A percentile compares a stretch with the other conserved stretches of the same genome.
Evolutionary conservation across 2,329 filamentous ascomycete species (phyloP).

Genomic region (Diplocarpon mali): DNA sequence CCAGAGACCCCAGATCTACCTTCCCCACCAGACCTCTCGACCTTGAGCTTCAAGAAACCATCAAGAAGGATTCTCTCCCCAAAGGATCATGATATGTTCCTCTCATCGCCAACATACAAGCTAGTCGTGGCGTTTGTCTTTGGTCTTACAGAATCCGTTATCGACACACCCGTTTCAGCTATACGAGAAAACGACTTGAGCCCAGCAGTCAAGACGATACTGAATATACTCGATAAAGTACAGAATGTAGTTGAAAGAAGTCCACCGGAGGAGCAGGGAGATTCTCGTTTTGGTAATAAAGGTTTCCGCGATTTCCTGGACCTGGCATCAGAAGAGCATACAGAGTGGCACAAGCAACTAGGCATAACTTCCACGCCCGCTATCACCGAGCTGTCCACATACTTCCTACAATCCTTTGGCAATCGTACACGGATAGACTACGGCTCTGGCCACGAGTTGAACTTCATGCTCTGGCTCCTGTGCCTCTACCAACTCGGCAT

Average conservation of each 20-base stretch:
- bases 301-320: constrained; percentile 77
- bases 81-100: constrained; percentile 71
- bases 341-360: constrained; percentile 53
- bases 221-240: constrained; percentile 59
- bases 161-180: constrained; percentile 56
- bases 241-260: constrained; percentile 54
- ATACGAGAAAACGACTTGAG: constrained; percentile 46
- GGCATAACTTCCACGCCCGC: constrained; percentile 41
- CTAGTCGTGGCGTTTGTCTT: constrained; percentile 81
- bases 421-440: constrained; percentile 87
- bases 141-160: constrained; percentile 69
- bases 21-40: constrained; percentile 49
- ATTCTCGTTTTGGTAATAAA: constrained; percentile 90
- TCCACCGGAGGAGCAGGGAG: constrained; percentile 75
- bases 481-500: constrained; percentile 73
- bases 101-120: constrained; percentile 61
- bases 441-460: constrained; percentile 92
- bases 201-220: constrained; percentile 48
- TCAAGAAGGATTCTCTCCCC: constrained; percentile 70
- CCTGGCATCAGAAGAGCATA: constrained; percentile 41
- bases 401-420: constrained; percentile 75
- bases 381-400: constrained; percentile 62
- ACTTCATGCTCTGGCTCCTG: constrained; percentile 95
- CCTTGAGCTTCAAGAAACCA: constrained; percentile 53
- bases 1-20: constrained; percentile 69